Conservation (phyloP, 495 filamentous ascomycete species). For the Podospora australis region DNA sequence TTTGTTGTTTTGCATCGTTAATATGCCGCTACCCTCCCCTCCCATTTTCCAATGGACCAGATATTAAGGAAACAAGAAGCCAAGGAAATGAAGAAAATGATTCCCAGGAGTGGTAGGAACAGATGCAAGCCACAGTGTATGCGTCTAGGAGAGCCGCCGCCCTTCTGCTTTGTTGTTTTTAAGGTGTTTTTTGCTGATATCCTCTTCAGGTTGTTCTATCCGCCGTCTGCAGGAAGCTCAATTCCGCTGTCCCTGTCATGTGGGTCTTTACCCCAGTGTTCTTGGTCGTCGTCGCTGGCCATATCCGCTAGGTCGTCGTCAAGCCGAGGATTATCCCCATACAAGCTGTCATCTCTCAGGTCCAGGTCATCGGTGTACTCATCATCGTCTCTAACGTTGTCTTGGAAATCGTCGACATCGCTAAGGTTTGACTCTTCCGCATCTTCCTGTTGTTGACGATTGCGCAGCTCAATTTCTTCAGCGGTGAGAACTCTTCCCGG, state of each 20-base stretch:
- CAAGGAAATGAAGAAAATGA: too few relatives aligned
- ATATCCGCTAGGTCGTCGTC: constrained; percentile 7
- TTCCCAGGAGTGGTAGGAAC: not conserved
- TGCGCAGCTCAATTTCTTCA: constrained; percentile 30
- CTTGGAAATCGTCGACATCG: constrained; percentile 26
- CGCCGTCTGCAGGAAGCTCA: constrained; percentile 35
- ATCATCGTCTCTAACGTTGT: constrained; percentile 1
- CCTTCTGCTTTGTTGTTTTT: too few relatives aligned
- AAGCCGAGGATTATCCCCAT: constrained; percentile 15
- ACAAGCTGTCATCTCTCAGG: constrained; percentile 20
- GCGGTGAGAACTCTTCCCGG: constrained; percentile 73
- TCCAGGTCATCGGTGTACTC: constrained; percentile 11
- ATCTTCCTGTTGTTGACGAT: constrained; percentile 39
- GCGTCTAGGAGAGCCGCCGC: too few relatives aligned
- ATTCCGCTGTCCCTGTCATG: constrained; percentile 52
- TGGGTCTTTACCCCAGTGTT: constrained; percentile 28
- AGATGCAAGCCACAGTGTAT: too few relatives aligned
- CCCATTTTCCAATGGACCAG: not conserved
- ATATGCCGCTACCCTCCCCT: too few relatives aligned
- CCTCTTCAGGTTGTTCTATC: constrained; percentile 9
- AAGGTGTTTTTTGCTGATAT: not conserved
- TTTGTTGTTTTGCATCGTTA: too few relatives aligned
- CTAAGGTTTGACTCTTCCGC: constrained; percentile 41
- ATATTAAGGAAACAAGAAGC: not conserved
- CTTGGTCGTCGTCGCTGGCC: not conserved